A percentile compares a stretch with the other conserved stretches of the same genome.
phyloP scores from a whole-genome alignment of 768 basidiomycete species.

The Amylocystis lapponica region DNA sequence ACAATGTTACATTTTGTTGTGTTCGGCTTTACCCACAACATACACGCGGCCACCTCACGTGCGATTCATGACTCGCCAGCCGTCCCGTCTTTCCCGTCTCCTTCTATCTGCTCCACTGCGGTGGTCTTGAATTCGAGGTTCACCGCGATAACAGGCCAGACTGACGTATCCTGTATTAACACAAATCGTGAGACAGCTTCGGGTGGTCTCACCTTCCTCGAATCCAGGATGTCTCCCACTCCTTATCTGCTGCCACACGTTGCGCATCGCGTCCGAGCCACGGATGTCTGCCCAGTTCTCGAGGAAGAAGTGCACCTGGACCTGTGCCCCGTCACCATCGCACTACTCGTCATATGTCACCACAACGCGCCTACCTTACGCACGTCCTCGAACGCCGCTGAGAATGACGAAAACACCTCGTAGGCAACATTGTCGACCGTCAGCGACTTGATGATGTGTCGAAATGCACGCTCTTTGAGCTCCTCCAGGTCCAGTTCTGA shows the following conservation, averaged over 20 bases:
- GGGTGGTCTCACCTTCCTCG: slow-evolving; percentile 65
- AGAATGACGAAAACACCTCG: slow-evolving; percentile 83
- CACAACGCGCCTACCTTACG: slow-evolving; percentile 46
- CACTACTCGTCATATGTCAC: not conserved
- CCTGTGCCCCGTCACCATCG: too few relatives aligned
- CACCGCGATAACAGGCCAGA: slow-evolving; percentile 64
- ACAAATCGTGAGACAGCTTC: not conserved
- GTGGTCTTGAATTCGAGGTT: slow-evolving; percentile 55
- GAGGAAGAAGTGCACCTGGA: slow-evolving; percentile 75
- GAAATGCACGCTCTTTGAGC: slow-evolving; percentile 68
- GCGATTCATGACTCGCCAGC: not conserved
- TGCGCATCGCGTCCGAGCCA: slow-evolving; percentile 74
- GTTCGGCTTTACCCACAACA: too few relatives aligned
- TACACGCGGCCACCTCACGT: too few relatives aligned
- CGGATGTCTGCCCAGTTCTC: slow-evolving; percentile 81
- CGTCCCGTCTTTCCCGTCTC: slow-evolving; percentile 3
- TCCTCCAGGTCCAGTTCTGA: slow-evolving; percentile 68
- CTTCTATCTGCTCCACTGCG: slow-evolving; percentile 2
- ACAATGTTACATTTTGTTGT: too few relatives aligned
- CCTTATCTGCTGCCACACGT: slow-evolving; percentile 82
- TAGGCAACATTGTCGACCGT: slow-evolving; percentile 77
- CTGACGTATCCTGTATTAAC: slow-evolving; percentile 20
- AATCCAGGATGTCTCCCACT: slow-evolving; percentile 82
- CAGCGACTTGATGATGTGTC: slow-evolving; percentile 70
- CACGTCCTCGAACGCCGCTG: slow-evolving; percentile 75